Base-by-base conservation (phyloP, 805 yeast genomes). In the Candida patagonica region DNA sequence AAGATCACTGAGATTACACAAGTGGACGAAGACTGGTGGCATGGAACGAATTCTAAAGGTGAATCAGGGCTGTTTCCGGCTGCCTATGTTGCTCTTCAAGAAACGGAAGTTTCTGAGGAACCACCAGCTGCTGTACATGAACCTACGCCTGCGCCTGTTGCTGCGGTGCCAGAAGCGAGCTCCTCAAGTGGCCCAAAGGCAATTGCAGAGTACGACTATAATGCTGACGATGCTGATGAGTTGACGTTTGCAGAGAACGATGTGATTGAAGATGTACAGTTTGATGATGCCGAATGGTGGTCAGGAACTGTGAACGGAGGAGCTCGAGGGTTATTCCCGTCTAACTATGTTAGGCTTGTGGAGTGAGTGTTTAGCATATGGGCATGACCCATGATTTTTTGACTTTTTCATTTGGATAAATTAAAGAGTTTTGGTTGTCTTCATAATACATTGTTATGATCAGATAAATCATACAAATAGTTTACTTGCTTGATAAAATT, bases 221-320 rank as follows among this genome's bases (percentile, higher is more conserved):
- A 81, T 37, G 95, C 94, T 24, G 80, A 80, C 21, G 98, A 92
- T 62, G 95, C 81, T 48, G 92, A 88, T 55, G 98, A 92, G 63
- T 68, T 92, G 44, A 72, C 76, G 2, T 92, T 92, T 60, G 72
- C 67, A 19, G 95, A 85, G 56, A 94, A 89, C 39, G 97, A 86
- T 50, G 54, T 69, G 44, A 86, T 92, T 46, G 66, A 76, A 15
- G 82, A 86, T 44, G 81, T 92, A 46, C 94, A 87, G 51, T 82
- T 84, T 59, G 81, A 84, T 13, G 95, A 87, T 52, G 95, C 85
- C 34, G 95, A 85, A 57, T 92, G 98, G 98, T 92, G 97, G 97
- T 69, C 81, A 40, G 98, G 98, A 38, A 77, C 74, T 46, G 70
- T 79, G 51, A 64, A 76, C 24, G 96, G 95, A 33, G 15, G 15